A percentile compares a stretch with the other conserved stretches of the same genome.
These are phyloP conservation scores for Cylindrotheca fusiformis DNA, from an alignment of 108 stramenopile species.

Conservation along the genomic window DNA sequence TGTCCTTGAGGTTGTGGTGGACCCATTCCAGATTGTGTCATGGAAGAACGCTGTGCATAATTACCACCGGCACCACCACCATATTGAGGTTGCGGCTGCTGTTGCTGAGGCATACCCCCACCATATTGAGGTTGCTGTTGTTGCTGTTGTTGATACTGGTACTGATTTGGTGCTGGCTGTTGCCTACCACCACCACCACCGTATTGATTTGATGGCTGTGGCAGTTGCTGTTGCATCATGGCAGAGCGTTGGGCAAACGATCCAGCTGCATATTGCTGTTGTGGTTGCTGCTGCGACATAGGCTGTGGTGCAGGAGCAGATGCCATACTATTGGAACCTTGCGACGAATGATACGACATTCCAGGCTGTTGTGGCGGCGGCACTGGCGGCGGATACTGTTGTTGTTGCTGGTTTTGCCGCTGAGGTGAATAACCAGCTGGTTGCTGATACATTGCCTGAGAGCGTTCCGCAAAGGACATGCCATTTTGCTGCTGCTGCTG, in stretches of 20 bases:
- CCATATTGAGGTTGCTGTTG: constrained; percentile 6
- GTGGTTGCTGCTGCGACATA: constrained; percentile 6
- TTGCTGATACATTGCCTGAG: not conserved
- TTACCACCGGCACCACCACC: constrained; percentile 6
- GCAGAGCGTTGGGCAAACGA: constrained; percentile 34
- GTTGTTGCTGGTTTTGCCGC: not conserved
- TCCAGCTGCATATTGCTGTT: not conserved
- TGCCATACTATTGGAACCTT: no score
- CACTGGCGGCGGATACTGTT: not conserved
- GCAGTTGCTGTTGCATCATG: constrained; percentile 29
- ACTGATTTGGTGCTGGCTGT: constrained; percentile 13
- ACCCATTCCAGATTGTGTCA: constrained; percentile 5
- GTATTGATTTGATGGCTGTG: constrained; percentile 12
- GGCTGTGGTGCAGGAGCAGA: not conserved
- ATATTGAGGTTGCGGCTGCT: constrained; percentile 16
- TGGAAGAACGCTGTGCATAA: constrained; percentile 13
- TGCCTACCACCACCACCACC: constrained; percentile 20
- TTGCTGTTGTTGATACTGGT: constrained; percentile 22
- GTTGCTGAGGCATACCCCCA: not conserved
- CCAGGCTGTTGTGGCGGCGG: not conserved
- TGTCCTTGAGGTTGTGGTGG: not conserved
- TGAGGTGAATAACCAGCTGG: not conserved
- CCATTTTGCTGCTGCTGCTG: not conserved
- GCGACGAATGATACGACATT: no score
- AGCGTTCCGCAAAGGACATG: constrained; percentile 8